Base-by-base conservation (phyloP, 2,329 filamentous ascomycete genomes). In the Phialophora expanda region DNA sequence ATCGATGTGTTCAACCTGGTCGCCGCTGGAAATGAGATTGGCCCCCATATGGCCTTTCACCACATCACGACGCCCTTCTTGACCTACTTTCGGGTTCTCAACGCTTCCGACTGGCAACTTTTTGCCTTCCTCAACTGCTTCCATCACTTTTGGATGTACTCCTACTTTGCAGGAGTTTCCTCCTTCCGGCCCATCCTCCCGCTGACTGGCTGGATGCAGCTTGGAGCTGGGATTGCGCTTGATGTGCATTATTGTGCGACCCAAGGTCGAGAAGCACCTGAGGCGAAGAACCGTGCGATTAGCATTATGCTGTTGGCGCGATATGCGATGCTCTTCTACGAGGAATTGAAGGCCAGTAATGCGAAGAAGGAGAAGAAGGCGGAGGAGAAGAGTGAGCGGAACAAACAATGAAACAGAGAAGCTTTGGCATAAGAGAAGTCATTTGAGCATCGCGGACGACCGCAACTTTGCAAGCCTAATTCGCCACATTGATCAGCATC, bases 61-160 rank as follows among this genome's bases (percentile, higher is more conserved):
- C 75, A 75, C 67, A 66, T 75, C n/a, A 75, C 74, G 2, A 74
- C 72, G 20, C 73, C 74, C 20, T 75, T 75, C 61, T 57, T 76
- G 24, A 75, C 75, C 5, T 73, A 72, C 53, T 57, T 73, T 55
- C 73, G 74, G 12, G 70, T 74, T 30, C 59, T 68, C 34, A 63
- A 61, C 28, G 60, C 63, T 54, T 57, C 63, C 26, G 74, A 72
- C 12, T 77, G 75, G 74, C 69, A 70, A 54, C 24, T 73, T 9
- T 70, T 76, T 44, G 74, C 72, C n/a, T 62, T 55, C 3, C 58
- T 74, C 22, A 75, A 76, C 55, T 70, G 74, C 24, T 62, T 74
- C 28, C 73, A 75, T 55, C 73, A 76, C 63, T 65, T 70, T 26
- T 66, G 75, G 51, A 75, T 76, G 75, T 76, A 75, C 61, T 70